Evolutionary conservation across 2,329 filamentous ascomycete genomes (phyloP), one percentile per base, ranked within the genome.

Genomic region (Ramularia endophylla): DNA sequence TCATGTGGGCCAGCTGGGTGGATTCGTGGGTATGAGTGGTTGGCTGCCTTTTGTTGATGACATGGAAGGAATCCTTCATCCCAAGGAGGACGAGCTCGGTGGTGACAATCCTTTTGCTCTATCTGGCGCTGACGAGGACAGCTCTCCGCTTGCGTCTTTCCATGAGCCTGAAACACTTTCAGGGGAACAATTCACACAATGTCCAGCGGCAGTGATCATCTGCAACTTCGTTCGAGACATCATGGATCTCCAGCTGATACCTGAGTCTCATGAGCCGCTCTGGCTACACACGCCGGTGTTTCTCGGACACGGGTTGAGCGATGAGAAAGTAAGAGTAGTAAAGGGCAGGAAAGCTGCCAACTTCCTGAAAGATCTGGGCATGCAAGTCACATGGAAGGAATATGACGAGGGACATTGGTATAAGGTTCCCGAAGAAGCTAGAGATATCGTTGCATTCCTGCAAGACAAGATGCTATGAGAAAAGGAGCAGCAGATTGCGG

Each of bases 1-100:
- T 13, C 63, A 52, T 49, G 40, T 47, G 18, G 33, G 25, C 3
- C 5, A 43, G 28, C 27, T 48, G n/a, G 45, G 38, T 9, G 45
- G 34, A n/a, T 44, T 39, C 17, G 36, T 48, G 9, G 45, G 45
- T 6, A 48, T 48, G 41, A 44, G 45, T 33, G 39, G 45, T n/a
- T 48, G 45, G 45, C 37, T 48, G 12, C 41, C 45, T 12, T 40
- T 34, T 25, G 31, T 19, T 12, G 32, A 38, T 17, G 30, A 15
- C 8, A 43, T 47, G 5, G 36, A 36, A 28, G 16, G 25, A 3
- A 30, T 40, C 13, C 22, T 46, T 13, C 11, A 39, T 15, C 34
- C 16, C 3, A 29, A 34, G n/a, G 35, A 28, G 16, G 31, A 38
- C 8, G 22, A 11, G 22, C 6, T 6, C 11, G 22, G 11, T 25